Conservation (phyloP, 768 basidiomycete genomes). For the Tricholoma furcatifolium region DNA sequence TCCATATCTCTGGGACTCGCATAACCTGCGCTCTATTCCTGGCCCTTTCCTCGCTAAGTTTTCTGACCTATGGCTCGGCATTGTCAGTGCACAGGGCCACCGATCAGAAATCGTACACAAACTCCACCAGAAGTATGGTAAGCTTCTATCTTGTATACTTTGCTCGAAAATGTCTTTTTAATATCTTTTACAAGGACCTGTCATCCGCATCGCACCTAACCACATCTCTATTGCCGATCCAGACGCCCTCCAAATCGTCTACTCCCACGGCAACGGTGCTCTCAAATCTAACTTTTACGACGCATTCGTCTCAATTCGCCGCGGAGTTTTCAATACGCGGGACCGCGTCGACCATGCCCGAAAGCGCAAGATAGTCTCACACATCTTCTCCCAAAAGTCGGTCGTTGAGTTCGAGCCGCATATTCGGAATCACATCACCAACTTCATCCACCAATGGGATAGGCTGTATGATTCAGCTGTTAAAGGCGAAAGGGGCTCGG, state of each 20-base stretch:
- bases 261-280: conserved; percentile 83
- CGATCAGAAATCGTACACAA: conserved; percentile 74
- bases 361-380: conserved; percentile 89
- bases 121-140: conserved; percentile 74
- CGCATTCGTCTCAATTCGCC: conserved; percentile 71
- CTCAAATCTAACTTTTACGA: conserved; percentile 80
- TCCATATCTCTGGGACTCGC: conserved; percentile 56
- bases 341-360: conserved; percentile 77
- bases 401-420: conserved; percentile 87
- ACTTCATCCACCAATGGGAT: conserved; percentile 76
- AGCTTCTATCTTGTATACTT: conserved; percentile 11
- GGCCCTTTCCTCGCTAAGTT: conserved; percentile 73
- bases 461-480: conserved; percentile 53
- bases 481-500: conserved; percentile 54
- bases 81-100: conserved; percentile 62
- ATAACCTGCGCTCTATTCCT: conserved; percentile 59
- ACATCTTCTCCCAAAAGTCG: conserved; percentile 82
- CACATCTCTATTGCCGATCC: conserved; percentile 79
- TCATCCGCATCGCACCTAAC: conserved; percentile 76
- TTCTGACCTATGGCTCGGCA: conserved; percentile 73
- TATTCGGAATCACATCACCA: conserved; percentile 56
- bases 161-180: not conserved
- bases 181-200: conserved; percentile 48
- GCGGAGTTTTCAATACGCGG: conserved; percentile 78
- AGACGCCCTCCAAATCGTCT: conserved; percentile 69